Conservation (phyloP, 306 rosid species). For the Erythrophleum fordii region DNA sequence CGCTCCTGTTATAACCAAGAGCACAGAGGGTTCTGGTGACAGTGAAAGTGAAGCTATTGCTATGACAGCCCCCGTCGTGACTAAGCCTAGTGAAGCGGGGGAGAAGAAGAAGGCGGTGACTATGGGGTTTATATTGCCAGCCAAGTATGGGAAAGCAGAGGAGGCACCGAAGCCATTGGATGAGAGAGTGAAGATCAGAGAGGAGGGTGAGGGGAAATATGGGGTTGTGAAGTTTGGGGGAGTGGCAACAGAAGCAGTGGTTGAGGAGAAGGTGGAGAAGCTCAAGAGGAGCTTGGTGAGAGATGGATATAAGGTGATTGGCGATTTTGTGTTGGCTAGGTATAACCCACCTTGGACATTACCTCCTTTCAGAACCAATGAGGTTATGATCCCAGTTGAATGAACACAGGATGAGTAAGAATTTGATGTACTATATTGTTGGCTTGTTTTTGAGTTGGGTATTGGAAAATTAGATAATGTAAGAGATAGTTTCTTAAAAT, state of each 20-base stretch:
- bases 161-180: constrained; percentile 87
- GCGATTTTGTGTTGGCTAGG: constrained; percentile 79
- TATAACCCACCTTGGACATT: constrained; percentile 88
- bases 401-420: constrained; percentile 18
- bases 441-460: background rate
- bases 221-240: constrained; percentile 84
- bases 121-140: constrained; percentile 80
- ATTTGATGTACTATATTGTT: background rate
- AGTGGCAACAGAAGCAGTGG: constrained; percentile 62
- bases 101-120: constrained; percentile 56
- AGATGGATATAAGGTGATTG: constrained; percentile 75
- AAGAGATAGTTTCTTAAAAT: too few relatives aligned
- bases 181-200: constrained; percentile 75
- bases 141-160: constrained; percentile 62
- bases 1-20: constrained; percentile 75
- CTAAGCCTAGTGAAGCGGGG: constrained; percentile 35
- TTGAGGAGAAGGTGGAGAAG: constrained; percentile 67
- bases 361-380: constrained; percentile 77
- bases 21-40: constrained; percentile 34
- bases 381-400: constrained; percentile 80
- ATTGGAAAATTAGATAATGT: too few relatives aligned
- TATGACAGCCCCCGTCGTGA: constrained; percentile 85
- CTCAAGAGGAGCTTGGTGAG: constrained; percentile 66
- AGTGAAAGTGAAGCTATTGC: constrained; percentile 59
- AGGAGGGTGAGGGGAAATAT: constrained; percentile 72